Evolutionary conservation across 2,329 filamentous ascomycete genomes (phyloP), one percentile per base, ranked within the genome.

Genomic region (Fusarium succisae): DNA sequence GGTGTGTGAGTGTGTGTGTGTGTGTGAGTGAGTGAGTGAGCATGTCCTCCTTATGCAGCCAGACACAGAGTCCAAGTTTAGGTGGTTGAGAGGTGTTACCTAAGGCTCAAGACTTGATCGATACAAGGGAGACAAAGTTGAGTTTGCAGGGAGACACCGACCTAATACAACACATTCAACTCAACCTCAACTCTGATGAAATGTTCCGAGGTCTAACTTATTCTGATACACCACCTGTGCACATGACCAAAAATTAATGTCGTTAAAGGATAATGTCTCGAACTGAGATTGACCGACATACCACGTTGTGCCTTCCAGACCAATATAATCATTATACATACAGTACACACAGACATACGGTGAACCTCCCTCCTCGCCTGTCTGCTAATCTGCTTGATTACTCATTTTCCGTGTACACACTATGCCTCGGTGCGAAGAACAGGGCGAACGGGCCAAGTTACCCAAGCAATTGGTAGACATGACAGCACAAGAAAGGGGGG

Each of bases 241-340:
- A 72, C 68, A 68, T 70, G 67, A 70, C 59, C 59, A 57, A 56
- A 67, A 68, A 63, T 59, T 64, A 68, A 68, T 70, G 66, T 69
- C 66, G 66, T 69, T 70, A 70, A 48, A 63, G 64, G 68, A 72
- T 30, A 48, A 54, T 70, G 67, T 70, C 66, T 70, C 47, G 45
- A 69, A 58, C 30, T 65, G 67, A 70, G 51, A 70, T 76, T 77
- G 72, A 68, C 75, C 72, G 60, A 68, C 75, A 77, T 76, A 72
- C 70, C 75, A 55, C 38, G 48, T 43, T 44, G 51, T 56, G 28
- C 38, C 48, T 41, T 61, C 35, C 57, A 60, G 44, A n/a, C 48
- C 66, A 70, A 26, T 30, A 47, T 65, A 67, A 61, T 61, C 73
- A 65, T 63, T 71, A 72, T 69, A 74, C 47, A 50, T 32, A 51